These are phyloP conservation scores for Sporisorium reilianum DNA, from an alignment of 1,284 basidiomycete genomes.

Conservation along the genomic window DNA sequence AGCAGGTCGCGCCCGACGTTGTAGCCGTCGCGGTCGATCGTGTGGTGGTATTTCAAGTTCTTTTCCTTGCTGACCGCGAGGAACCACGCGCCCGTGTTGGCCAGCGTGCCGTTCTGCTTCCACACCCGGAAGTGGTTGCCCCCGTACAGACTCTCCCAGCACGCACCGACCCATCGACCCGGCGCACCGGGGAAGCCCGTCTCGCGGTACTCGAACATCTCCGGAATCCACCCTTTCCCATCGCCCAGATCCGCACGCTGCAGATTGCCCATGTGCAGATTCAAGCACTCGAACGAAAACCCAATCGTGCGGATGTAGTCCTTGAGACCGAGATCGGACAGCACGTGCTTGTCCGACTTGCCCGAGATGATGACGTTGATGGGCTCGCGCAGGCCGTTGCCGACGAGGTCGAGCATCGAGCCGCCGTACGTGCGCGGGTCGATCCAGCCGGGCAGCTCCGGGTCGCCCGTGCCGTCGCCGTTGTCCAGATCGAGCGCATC, in stretches of 20 bases:
- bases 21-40: slow-evolving; percentile 68
- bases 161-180: slow-evolving; percentile 65
- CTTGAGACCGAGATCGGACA: slow-evolving; percentile 79
- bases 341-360: slow-evolving; percentile 79
- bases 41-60: slow-evolving; percentile 64
- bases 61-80: slow-evolving; percentile 68
- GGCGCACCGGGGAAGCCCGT: slow-evolving; percentile 65
- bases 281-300: slow-evolving; percentile 84
- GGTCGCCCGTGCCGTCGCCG: slow-evolving; percentile 37
- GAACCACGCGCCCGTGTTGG: slow-evolving; percentile 69
- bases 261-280: slow-evolving; percentile 78
- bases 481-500: slow-evolving; percentile 46
- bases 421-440: slow-evolving; percentile 53
- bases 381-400: slow-evolving; percentile 87
- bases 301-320: slow-evolving; percentile 80
- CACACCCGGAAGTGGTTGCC: slow-evolving; percentile 69
- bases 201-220: slow-evolving; percentile 68
- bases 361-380: slow-evolving; percentile 88
- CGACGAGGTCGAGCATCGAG: slow-evolving; percentile 69
- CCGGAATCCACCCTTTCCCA: slow-evolving; percentile 75
- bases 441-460: slow-evolving; percentile 52
- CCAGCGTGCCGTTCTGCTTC: slow-evolving; percentile 69
- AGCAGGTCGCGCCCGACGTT: slow-evolving; percentile 67
- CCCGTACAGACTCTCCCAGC: slow-evolving; percentile 66
- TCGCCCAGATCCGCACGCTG: slow-evolving; percentile 88